Conservation (phyloP, 2,329 filamentous ascomycete species). For the Trichoderma simmonsii region DNA sequence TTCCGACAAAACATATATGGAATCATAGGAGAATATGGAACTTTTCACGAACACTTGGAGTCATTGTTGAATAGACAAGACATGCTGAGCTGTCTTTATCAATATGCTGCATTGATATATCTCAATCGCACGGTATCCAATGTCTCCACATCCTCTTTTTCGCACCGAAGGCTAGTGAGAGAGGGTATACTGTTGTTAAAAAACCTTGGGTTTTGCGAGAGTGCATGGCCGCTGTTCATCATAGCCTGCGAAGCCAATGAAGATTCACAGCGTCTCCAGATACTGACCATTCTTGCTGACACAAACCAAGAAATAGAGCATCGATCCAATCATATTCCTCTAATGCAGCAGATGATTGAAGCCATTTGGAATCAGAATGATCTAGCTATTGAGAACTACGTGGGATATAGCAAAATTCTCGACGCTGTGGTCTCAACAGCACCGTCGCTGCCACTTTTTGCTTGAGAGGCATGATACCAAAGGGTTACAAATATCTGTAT, state of each 20-base stretch:
- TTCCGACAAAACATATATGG: slow-evolving; percentile 1
- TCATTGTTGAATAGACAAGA: neutral
- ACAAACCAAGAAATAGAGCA: neutral
- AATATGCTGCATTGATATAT: slow-evolving; percentile 17
- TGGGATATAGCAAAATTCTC: slow-evolving; percentile 10
- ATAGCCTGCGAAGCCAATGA: slow-evolving; percentile 17
- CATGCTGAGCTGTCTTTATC: slow-evolving; percentile 12
- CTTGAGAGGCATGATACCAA: neutral
- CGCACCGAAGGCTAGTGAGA: slow-evolving; percentile 9
- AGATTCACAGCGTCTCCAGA: slow-evolving; percentile 16
- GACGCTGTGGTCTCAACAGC: slow-evolving; percentile 14
- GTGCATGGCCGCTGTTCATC: slow-evolving; percentile 16
- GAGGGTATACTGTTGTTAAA: slow-evolving; percentile 15
- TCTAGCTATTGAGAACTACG: slow-evolving; percentile 7
- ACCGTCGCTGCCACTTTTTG: slow-evolving; percentile 8
- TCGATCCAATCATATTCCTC: slow-evolving; percentile 1
- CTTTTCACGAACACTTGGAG: slow-evolving; percentile 1
- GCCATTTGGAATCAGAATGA: slow-evolving; percentile 19
- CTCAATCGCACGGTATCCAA: slow-evolving; percentile 7
- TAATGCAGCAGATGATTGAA: slow-evolving; percentile 11
- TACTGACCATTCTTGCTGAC: slow-evolving; percentile 6
- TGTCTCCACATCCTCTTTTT: slow-evolving; percentile 3
- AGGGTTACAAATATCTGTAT: neutral
- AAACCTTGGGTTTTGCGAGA: slow-evolving; percentile 14
- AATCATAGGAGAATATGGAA: slow-evolving; percentile 10